Percentiles rank a stretch among this genome's conserved stretches.
phyloP scores from a whole-genome alignment of 78 protist species.

The Isochrysis galbana region DNA sequence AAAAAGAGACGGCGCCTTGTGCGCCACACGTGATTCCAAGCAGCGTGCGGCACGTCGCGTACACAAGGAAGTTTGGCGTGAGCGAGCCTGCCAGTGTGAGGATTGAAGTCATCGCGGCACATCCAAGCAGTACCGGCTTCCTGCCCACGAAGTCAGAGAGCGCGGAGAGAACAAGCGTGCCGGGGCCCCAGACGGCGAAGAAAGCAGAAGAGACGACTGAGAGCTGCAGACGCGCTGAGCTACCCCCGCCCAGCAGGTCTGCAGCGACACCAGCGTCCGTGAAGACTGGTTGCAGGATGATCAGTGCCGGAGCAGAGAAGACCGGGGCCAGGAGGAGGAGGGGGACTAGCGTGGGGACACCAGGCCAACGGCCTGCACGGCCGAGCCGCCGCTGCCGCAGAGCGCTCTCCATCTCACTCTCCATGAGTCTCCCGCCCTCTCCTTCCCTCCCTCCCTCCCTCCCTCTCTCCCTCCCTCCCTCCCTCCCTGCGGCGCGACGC shows the following conservation, averaged over 20 bases:
- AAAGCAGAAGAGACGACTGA: not conserved
- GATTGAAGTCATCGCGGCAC: not conserved
- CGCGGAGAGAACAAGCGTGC: not conserved
- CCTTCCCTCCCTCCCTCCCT: too few relatives aligned
- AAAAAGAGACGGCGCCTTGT: not conserved
- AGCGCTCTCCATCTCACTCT: not conserved
- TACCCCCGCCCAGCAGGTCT: not conserved
- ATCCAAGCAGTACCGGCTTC: not conserved
- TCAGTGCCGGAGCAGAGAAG: not conserved
- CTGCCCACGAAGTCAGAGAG: not conserved
- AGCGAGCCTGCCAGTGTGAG: not conserved
- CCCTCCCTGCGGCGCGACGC: too few relatives aligned
- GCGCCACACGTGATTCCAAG: not conserved
- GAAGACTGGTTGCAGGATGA: not conserved
- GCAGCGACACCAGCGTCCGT: not conserved
- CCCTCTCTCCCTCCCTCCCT: too few relatives aligned
- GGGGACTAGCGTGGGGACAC: not conserved
- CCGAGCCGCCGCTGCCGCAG: not conserved
- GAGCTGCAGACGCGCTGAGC: not conserved
- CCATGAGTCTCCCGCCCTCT: too few relatives aligned
- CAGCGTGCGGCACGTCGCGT: not conserved
- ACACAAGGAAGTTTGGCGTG: not conserved
- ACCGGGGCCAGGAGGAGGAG: not conserved
- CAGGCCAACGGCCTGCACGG: not conserved
- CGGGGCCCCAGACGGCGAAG: not conserved